phyloP scores from a whole-genome alignment of 805 yeast genomes.

The Debaryomyces prosopidis region DNA sequence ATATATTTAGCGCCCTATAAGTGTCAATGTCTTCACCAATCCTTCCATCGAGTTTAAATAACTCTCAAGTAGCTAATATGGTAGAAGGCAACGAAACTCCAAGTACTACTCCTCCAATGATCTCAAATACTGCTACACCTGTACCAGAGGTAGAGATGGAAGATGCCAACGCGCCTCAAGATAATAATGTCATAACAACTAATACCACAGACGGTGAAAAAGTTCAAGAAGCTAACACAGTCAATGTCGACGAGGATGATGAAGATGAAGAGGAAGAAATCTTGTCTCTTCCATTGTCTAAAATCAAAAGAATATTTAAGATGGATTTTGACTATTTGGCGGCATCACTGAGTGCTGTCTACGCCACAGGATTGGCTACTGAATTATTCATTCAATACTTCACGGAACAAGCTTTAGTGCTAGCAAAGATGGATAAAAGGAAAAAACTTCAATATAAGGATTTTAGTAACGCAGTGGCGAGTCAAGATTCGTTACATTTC shows the following conservation, averaged over 20 bases:
- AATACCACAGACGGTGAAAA: neutral
- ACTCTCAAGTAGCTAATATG: constrained; percentile 9
- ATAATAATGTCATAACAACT: neutral
- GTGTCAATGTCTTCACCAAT: constrained; percentile 12
- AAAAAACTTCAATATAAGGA: constrained; percentile 73
- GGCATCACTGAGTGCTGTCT: constrained; percentile 71
- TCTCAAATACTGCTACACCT: constrained; percentile 8
- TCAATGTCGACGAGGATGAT: constrained; percentile 18
- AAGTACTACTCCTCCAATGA: constrained; percentile 19
- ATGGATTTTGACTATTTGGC: constrained; percentile 72
- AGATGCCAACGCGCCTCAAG: neutral
- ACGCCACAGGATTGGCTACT: constrained; percentile 73
- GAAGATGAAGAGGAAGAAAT: constrained; percentile 25
- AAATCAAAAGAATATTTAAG: constrained; percentile 70
- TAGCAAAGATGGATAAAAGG: constrained; percentile 64
- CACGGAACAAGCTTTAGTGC: constrained; percentile 67
- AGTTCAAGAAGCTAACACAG: neutral
- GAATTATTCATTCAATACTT: constrained; percentile 71
- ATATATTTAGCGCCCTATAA: neutral
- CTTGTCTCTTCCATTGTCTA: constrained; percentile 58
- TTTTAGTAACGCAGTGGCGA: constrained; percentile 61
- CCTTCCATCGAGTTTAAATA: constrained; percentile 2
- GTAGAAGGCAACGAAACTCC: constrained; percentile 16
- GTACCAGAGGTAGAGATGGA: constrained; percentile 8
- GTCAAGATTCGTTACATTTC: constrained; percentile 61